These are phyloP conservation scores for Verticillium longisporum DNA, from an alignment of 2,329 filamentous ascomycete genomes.

Conservation along the genomic window DNA sequence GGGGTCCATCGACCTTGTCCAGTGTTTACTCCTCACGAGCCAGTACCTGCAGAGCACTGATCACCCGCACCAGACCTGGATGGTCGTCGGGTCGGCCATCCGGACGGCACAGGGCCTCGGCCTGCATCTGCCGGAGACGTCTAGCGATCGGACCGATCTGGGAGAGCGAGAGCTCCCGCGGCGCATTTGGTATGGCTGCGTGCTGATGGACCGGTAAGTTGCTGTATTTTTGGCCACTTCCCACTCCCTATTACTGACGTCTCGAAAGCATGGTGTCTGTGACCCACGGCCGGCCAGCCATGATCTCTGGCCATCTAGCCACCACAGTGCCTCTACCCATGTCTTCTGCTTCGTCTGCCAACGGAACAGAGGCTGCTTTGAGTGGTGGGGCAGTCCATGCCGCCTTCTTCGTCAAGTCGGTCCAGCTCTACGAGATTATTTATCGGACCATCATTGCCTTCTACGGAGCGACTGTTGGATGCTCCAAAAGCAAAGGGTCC, in stretches of 20 bases:
- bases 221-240: background rate
- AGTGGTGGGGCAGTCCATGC: conserved; percentile 6
- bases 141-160: conserved; percentile 13
- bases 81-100: conserved; percentile 37
- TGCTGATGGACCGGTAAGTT: conserved; percentile 29
- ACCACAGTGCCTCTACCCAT: conserved; percentile 19
- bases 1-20: conserved; percentile 34
- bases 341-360: too few relatives aligned
- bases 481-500: conserved; percentile 1
- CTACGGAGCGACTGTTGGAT: conserved; percentile 13
- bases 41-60: conserved; percentile 43
- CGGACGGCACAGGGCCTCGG: conserved; percentile 39
- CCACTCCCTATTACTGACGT: background rate
- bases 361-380: background rate
- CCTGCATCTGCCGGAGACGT: conserved; percentile 33
- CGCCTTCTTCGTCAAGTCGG: conserved; percentile 26
- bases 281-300: conserved; percentile 26
- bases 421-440: conserved; percentile 29
- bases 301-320: conserved; percentile 21
- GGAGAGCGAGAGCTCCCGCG: conserved; percentile 19
- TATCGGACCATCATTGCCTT: conserved; percentile 21
- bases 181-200: conserved; percentile 28
- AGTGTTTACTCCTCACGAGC: conserved; percentile 38
- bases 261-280: conserved; percentile 23
- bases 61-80: conserved; percentile 40